These are phyloP conservation scores for Turritis glabra DNA, from an alignment of 345 rosid genomes.

Conservation along the genomic window DNA sequence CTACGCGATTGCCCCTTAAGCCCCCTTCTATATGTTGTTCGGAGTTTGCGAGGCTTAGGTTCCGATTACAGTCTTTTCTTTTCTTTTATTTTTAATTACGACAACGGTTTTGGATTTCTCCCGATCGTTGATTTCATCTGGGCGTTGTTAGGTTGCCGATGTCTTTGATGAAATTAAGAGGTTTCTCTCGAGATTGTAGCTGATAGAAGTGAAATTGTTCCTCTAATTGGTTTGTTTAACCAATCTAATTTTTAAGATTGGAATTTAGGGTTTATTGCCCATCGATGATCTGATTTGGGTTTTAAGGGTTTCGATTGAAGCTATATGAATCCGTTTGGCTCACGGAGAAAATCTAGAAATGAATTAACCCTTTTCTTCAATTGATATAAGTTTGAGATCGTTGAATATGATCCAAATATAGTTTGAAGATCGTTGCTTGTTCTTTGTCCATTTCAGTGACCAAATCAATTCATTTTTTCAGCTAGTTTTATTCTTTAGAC, in stretches of 20 bases:
- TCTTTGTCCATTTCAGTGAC: conserved; percentile 4
- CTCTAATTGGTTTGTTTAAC: not conserved
- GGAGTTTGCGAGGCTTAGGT: conserved; percentile 40
- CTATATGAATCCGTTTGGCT: conserved; percentile 3
- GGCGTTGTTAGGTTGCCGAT: conserved; percentile 33
- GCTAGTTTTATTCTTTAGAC: not conserved
- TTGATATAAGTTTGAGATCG: not conserved
- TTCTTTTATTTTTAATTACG: not conserved
- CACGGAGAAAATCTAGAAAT: not conserved
- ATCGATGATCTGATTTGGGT: conserved; percentile 26
- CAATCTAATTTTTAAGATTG: conserved; percentile 5
- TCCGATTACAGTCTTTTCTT: conserved; percentile 44
- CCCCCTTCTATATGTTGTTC: not conserved
- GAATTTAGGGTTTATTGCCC: conserved; percentile 44
- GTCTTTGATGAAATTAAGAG: conserved; percentile 28
- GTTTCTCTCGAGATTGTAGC: conserved; percentile 23
- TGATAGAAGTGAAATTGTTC: not conserved
- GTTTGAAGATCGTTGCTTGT: not conserved
- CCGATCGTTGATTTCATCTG: conserved; percentile 27
- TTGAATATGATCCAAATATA: not conserved
- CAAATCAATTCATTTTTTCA: not conserved
- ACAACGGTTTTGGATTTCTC: conserved; percentile 31
- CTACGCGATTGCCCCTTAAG: conserved; percentile 33
- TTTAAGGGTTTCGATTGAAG: conserved; percentile 25
- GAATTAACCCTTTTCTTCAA: not conserved